A percentile compares a stretch with the other conserved stretches of the same genome.
phyloP scores from a whole-genome alignment of 805 yeast genomes.

The Pichia deserticola region DNA sequence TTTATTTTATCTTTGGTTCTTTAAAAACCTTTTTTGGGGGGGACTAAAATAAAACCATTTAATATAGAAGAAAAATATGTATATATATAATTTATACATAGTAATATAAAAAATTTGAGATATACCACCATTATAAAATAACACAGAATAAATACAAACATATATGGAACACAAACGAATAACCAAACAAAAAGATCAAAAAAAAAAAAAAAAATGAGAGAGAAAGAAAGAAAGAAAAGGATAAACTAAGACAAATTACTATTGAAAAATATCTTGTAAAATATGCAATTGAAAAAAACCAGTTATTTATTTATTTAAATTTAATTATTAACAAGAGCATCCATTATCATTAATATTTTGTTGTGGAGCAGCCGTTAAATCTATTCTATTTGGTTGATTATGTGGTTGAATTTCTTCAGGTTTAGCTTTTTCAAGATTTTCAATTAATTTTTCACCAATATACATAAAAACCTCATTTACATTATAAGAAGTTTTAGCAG shows the following conservation, averaged over 20 bases:
- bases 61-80: too few species aligned
- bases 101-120: too few species aligned
- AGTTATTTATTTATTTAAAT: too few species aligned
- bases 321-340: conserved; percentile 28
- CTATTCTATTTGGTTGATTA: conserved; percentile 24
- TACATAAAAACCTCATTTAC: conserved; percentile 89
- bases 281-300: background rate
- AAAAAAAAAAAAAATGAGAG: too few species aligned
- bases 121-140: too few species aligned
- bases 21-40: too few species aligned
- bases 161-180: too few species aligned
- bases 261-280: background rate
- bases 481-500: conserved; percentile 85
- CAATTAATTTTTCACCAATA: conserved; percentile 81
- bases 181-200: too few species aligned
- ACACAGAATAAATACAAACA: too few species aligned
- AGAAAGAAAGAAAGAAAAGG: background rate
- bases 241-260: background rate
- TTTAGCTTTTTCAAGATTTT: conserved; percentile 15
- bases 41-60: too few species aligned
- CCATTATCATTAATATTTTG: conserved; percentile 14
- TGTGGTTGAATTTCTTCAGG: background rate
- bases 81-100: too few species aligned
- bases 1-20: too few species aligned
- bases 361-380: conserved; percentile 28